Evolutionary conservation across 2,329 filamentous ascomycete genomes (phyloP).

Genomic region (Sporothrix curviconia): DNA sequence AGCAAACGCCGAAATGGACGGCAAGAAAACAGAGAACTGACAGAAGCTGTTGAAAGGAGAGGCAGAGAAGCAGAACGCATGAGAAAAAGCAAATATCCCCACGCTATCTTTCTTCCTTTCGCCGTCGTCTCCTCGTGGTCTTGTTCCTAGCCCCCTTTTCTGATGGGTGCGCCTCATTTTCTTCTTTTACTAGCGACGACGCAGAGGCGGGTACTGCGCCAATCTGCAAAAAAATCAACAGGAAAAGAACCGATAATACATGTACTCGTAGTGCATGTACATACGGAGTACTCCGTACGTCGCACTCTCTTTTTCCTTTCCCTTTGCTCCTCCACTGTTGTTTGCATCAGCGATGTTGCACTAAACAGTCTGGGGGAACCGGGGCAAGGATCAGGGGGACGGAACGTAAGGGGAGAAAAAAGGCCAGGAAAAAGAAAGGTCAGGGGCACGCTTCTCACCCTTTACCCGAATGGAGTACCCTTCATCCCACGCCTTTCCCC

Average conservation of each 20-base stretch:
- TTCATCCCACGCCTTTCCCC: neutral
- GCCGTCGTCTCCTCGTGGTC: neutral
- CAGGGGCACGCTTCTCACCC: neutral
- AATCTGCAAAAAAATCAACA: conserved; percentile 2
- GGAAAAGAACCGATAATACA: too few species aligned
- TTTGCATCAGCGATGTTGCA: neutral
- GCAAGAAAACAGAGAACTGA: neutral
- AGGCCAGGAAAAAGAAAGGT: neutral
- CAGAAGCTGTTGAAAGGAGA: neutral
- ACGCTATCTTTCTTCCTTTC: neutral
- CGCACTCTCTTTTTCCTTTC: neutral
- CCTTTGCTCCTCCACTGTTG: neutral
- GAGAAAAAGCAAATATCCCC: conserved; percentile 4
- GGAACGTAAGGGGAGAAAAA: neutral
- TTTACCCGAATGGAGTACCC: too few species aligned
- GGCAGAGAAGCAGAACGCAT: neutral
- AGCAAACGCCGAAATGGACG: neutral
- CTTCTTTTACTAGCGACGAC: too few species aligned
- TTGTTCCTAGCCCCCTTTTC: too few species aligned
- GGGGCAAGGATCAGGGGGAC: neutral
- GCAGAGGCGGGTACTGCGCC: neutral
- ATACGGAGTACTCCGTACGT: too few species aligned
- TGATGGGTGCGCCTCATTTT: neutral
- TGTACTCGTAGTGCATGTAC: too few species aligned
- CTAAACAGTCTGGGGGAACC: neutral